phyloP scores from a whole-genome alignment of 768 basidiomycete genomes.

The Phallus indusiatus region DNA sequence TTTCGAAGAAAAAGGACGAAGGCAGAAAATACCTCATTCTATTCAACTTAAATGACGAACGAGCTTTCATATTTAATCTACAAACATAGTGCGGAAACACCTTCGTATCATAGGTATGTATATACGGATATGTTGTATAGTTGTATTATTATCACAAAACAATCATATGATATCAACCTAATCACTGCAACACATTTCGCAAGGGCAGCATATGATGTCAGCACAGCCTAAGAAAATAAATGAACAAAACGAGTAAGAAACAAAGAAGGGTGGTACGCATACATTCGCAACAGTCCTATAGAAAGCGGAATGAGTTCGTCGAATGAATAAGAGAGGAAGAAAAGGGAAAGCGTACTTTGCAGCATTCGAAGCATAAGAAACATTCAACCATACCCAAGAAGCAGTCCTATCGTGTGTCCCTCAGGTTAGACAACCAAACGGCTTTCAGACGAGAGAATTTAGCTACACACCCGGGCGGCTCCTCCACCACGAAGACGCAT shows the following conservation, averaged over 20 bases:
- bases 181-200: conserved; percentile 10
- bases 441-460: background rate
- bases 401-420: conserved; percentile 1
- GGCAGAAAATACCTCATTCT: conserved; percentile 54
- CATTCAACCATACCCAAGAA: conserved; percentile 6
- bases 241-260: background rate
- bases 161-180: background rate
- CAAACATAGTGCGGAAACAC: background rate
- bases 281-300: conserved; percentile 8
- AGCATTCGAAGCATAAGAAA: conserved; percentile 9
- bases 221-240: background rate
- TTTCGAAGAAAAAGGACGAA: conserved; percentile 50
- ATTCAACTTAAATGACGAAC: conserved; percentile 61
- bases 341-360: conserved; percentile 3
- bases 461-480: conserved; percentile 1
- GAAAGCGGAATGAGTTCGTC: background rate
- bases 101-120: background rate
- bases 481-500: conserved; percentile 9
- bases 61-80: conserved; percentile 49
- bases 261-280: background rate
- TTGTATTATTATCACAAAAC: background rate
- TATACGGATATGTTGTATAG: background rate
- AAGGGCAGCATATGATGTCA: conserved; percentile 9
- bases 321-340: background rate
- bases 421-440: background rate